These are phyloP conservation scores for Macrolepiota dolichaula DNA, from an alignment of 768 basidiomycete species.

Conservation along the genomic window DNA sequence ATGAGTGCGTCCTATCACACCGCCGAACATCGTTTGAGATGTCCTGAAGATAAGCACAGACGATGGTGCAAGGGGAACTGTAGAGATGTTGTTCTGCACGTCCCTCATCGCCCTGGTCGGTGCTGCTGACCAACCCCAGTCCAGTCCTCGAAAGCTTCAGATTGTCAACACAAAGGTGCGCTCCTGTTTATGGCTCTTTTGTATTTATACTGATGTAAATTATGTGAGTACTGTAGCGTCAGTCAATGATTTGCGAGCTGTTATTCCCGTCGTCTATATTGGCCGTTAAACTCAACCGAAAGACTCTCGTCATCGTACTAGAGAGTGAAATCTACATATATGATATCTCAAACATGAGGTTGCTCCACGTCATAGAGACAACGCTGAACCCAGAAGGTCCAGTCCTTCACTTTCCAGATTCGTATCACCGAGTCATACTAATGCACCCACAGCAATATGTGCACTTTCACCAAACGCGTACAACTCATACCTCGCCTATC, in stretches of 20 bases:
- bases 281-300: conserved; percentile 96
- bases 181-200: not conserved
- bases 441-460: conserved; percentile 7
- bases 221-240: conserved; percentile 55
- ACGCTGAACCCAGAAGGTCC: conserved; percentile 92
- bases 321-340: conserved; percentile 99
- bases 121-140: conserved; percentile 87
- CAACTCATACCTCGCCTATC: conserved; percentile 93
- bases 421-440: not conserved
- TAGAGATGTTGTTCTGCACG: conserved; percentile 99
- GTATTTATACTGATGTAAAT: not conserved
- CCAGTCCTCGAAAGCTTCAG: conserved; percentile 90
- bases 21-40: not conserved
- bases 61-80: conserved; percentile 92
- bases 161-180: conserved; percentile 98
- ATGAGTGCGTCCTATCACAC: conserved; percentile 61
- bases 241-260: conserved; percentile 98
- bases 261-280: conserved; percentile 96
- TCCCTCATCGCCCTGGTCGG: conserved; percentile 96
- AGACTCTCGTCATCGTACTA: conserved; percentile 92
- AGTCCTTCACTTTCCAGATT: conserved; percentile 12
- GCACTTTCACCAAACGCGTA: conserved; percentile 91
- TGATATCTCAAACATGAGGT: conserved; percentile 97
- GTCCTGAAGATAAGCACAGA: conserved; percentile 39
- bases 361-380: conserved; percentile 96